These are phyloP conservation scores for Sarocladium oryzae DNA, from an alignment of 2,329 filamentous ascomycete genomes.

Conservation along the genomic window DNA sequence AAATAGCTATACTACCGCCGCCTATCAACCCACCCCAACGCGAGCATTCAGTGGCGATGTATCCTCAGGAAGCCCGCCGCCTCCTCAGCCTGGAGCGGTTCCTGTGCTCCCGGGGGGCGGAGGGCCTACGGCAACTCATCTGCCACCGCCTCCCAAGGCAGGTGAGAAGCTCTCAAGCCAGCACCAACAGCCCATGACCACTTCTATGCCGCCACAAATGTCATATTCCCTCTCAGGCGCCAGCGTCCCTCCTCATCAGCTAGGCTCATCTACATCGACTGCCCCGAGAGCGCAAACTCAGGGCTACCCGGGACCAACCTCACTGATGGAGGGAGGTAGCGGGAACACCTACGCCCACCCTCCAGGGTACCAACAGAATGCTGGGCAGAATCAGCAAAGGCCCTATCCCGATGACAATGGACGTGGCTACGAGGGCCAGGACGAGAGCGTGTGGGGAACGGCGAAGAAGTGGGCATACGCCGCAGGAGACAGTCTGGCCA, in stretches of 20 bases:
- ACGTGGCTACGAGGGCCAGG: constrained; percentile 22
- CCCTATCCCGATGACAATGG: constrained; percentile 12
- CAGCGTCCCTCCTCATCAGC: constrained; percentile 20
- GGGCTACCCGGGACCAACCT: constrained; percentile 18
- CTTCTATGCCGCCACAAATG: constrained; percentile 41
- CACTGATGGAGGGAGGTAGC: constrained; percentile 20
- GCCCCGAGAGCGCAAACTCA: constrained; percentile 19
- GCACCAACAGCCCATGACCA: constrained; percentile 23
- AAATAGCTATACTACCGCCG: constrained; percentile 14
- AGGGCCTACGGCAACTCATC: constrained; percentile 13
- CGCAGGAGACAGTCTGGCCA: constrained; percentile 51
- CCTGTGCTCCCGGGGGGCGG: constrained; percentile 34
- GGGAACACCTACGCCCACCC: constrained; percentile 30
- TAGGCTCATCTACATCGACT: constrained; percentile 39
- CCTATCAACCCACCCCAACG: constrained; percentile 37
- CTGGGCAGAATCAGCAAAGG: constrained; percentile 26
- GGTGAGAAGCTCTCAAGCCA: constrained; percentile 36
- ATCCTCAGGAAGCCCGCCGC: constrained; percentile 32
- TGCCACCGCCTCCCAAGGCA: constrained; percentile 47
- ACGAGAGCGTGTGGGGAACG: constrained; percentile 46
- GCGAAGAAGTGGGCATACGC: constrained; percentile 52
- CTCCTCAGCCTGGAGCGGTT: constrained; percentile 51
- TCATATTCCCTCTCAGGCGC: constrained; percentile 38
- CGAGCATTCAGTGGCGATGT: constrained; percentile 17
- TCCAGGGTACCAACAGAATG: constrained; percentile 47